Conservation (phyloP, 768 basidiomycete genomes). For the Tulasnella sp. region DNA sequence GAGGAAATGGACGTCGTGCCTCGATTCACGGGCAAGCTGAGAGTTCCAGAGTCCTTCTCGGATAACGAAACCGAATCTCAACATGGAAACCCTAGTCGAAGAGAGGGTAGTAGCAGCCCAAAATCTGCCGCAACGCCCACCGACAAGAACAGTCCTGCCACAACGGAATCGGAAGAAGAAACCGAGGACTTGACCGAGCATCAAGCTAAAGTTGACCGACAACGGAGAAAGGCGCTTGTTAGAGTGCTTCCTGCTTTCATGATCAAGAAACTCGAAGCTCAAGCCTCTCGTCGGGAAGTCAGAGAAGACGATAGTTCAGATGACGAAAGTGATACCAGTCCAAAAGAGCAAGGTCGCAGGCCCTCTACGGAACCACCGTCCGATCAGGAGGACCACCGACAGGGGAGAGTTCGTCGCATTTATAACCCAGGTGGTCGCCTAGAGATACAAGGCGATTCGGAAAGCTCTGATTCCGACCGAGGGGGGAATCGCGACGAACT, state of each 20-base stretch:
- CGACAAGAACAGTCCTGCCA: not conserved
- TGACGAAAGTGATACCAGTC: conserved; percentile 16
- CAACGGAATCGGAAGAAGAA: conserved; percentile 33
- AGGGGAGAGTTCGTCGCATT: conserved; percentile 27
- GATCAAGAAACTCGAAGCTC: conserved; percentile 42
- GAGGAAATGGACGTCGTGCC: not conserved
- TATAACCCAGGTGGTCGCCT: conserved; percentile 28
- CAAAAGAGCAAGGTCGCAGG: conserved; percentile 29
- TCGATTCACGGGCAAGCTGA: not conserved
- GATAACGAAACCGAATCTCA: not conserved
- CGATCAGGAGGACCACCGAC: conserved; percentile 24
- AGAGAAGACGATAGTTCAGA: not conserved
- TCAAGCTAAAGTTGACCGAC: conserved; percentile 36
- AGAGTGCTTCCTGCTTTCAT: conserved; percentile 58
- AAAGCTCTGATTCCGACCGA: conserved; percentile 45
- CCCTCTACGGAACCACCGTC: conserved; percentile 16
- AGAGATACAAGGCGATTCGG: conserved; percentile 59
- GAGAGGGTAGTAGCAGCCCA: not conserved
- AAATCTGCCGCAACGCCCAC: not conserved
- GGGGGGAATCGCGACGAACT: not conserved
- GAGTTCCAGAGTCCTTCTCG: not conserved
- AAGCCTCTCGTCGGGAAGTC: conserved; percentile 5
- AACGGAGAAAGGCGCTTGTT: conserved; percentile 42
- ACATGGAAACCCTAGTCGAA: not conserved
- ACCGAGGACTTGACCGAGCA: conserved; percentile 29